Evolutionary conservation across 208 protist genomes (phyloP).

Genomic region (Leishmania lainsoni): DNA sequence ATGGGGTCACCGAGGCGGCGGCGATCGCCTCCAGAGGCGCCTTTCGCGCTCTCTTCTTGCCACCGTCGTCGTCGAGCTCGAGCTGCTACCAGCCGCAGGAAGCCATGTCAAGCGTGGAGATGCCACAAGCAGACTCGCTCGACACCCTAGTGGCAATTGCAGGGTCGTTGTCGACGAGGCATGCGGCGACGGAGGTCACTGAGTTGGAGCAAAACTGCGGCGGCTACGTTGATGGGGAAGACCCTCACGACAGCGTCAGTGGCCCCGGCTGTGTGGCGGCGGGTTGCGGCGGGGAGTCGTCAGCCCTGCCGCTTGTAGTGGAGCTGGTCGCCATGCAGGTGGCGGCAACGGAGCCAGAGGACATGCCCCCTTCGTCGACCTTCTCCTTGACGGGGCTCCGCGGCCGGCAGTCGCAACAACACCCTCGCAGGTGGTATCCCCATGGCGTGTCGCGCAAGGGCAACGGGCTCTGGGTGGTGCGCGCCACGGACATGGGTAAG

Average conservation of each 20-base stretch:
- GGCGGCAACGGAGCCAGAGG: background rate
- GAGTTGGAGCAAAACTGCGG: background rate
- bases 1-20: background rate
- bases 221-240: background rate
- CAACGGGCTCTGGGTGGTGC: slow-evolving; percentile 36
- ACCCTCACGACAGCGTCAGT: background rate
- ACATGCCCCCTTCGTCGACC: background rate
- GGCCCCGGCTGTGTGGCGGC: too few relatives aligned
- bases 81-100: background rate
- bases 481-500: slow-evolving; percentile 20
- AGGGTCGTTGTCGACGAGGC: background rate
- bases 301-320: background rate
- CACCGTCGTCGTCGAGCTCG: background rate
- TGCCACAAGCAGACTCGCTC: slow-evolving; percentile 1
- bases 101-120: background rate
- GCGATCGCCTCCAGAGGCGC: background rate
- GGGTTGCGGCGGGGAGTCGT: background rate
- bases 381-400: background rate
- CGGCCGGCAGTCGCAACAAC: background rate
- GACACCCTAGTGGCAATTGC: background rate
- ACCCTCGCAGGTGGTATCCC: background rate
- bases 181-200: background rate
- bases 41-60: slow-evolving; percentile 8
- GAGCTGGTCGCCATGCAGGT: slow-evolving; percentile 14
- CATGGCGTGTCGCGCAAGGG: slow-evolving; percentile 26